Evolutionary conservation across 306 rosid genomes (phyloP).

Genomic region (Astragalus membranaceus): DNA sequence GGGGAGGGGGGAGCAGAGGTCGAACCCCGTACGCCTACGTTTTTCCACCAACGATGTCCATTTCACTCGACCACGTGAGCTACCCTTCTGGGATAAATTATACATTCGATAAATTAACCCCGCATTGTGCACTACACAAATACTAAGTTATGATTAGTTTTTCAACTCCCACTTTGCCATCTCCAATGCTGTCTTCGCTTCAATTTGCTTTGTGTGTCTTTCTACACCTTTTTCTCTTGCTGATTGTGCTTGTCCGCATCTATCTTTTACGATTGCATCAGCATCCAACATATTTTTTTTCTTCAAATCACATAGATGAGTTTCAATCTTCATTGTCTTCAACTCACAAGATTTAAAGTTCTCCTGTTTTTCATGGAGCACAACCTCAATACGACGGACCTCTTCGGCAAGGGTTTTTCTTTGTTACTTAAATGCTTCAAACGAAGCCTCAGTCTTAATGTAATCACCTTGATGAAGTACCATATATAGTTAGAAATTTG

Average conservation of each 20-base stretch:
- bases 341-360: constrained; percentile 4
- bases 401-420: constrained; percentile 20
- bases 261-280: neutral
- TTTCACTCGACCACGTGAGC: too few relatives aligned
- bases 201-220: neutral
- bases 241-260: neutral
- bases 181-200: constrained; percentile 12
- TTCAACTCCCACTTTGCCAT: constrained; percentile 20
- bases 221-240: neutral
- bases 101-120: neutral
- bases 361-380: neutral
- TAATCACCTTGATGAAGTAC: constrained; percentile 14
- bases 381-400: constrained; percentile 15
- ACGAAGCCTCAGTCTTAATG: constrained; percentile 9
- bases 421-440: neutral
- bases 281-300: neutral
- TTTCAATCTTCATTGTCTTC: constrained; percentile 18
- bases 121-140: neutral
- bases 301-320: constrained; percentile 1
- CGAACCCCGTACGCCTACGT: too few relatives aligned
- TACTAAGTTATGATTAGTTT: neutral
- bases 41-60: too few relatives aligned
- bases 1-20: too few relatives aligned
- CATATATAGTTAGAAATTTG: constrained; percentile 22
- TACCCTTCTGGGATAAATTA: too few relatives aligned